Percentiles rank a stretch among this genome's conserved stretches.
These are phyloP conservation scores for Aspergillus hortae DNA, from an alignment of 2,329 filamentous ascomycete species.

Conservation along the genomic window DNA sequence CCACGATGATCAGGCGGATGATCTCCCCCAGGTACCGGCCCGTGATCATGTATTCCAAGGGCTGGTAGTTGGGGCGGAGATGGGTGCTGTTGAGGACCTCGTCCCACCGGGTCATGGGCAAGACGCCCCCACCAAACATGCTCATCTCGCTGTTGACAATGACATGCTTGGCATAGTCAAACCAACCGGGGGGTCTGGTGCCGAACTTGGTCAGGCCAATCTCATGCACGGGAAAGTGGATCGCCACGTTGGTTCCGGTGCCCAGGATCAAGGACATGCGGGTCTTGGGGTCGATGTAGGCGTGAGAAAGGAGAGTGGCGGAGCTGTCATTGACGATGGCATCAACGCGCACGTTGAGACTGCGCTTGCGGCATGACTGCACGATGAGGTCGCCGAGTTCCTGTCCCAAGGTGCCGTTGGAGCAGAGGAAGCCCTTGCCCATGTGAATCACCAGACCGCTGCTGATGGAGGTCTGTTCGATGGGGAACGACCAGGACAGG, in stretches of 20 bases:
- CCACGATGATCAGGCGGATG: conserved; percentile 57
- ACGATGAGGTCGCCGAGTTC: conserved; percentile 60
- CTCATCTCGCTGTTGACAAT: conserved; percentile 64
- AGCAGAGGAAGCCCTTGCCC: conserved; percentile 64
- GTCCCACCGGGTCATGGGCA: conserved; percentile 61
- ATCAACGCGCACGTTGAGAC: conserved; percentile 56
- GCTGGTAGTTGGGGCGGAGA: conserved; percentile 59
- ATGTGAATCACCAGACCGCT: conserved; percentile 58
- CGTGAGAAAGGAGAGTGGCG: conserved; percentile 59
- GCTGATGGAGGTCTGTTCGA: conserved; percentile 60
- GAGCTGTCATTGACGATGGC: conserved; percentile 64
- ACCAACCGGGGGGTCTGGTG: conserved; percentile 52
- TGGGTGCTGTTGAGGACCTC: conserved; percentile 57
- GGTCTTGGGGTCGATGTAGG: conserved; percentile 58
- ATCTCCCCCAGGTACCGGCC: conserved; percentile 64
- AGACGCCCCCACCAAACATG: conserved; percentile 59
- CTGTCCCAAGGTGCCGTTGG: conserved; percentile 55
- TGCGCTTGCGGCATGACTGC: conserved; percentile 52
- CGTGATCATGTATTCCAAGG: conserved; percentile 62
- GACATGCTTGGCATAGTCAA: conserved; percentile 56
- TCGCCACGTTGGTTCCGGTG: conserved; percentile 63
- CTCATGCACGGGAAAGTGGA: conserved; percentile 55
- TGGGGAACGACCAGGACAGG: conserved; percentile 64
- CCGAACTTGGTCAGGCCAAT: conserved; percentile 57
- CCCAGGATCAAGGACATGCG: conserved; percentile 63